These are phyloP conservation scores for Microbotryum intermedium DNA, from an alignment of 1,284 basidiomycete species.

Conservation along the genomic window DNA sequence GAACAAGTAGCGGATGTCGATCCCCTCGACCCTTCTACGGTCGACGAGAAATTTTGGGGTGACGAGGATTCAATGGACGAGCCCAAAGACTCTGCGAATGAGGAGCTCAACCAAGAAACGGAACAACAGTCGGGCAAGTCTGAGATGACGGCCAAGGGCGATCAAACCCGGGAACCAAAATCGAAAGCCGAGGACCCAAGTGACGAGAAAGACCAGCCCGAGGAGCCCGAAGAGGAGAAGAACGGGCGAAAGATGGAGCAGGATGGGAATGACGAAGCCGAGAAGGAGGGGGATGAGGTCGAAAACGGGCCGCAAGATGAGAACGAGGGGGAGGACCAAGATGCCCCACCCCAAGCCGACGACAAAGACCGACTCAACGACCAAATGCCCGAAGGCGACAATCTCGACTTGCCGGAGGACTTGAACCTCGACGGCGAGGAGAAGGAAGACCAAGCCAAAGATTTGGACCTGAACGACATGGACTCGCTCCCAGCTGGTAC, in stretches of 20 bases:
- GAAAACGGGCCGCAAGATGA: slow-evolving; percentile 34
- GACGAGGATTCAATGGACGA: slow-evolving; percentile 56
- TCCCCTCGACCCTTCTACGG: slow-evolving; percentile 70
- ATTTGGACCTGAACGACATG: slow-evolving; percentile 35
- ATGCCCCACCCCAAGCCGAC: slow-evolving; percentile 47
- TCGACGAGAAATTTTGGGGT: slow-evolving; percentile 97
- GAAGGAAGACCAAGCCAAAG: slow-evolving; percentile 32
- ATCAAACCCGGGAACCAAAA: slow-evolving; percentile 43
- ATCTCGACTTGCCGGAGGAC: slow-evolving; percentile 75
- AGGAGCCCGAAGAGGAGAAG: slow-evolving; percentile 41
- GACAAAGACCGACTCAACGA: slow-evolving; percentile 59
- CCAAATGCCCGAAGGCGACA: slow-evolving; percentile 62
- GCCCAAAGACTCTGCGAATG: slow-evolving; percentile 42
- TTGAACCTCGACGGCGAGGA: slow-evolving; percentile 51
- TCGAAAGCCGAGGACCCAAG: slow-evolving; percentile 49
- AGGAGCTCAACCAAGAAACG: slow-evolving; percentile 46
- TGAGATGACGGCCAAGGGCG: slow-evolving; percentile 69
- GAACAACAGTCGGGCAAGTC: slow-evolving; percentile 53
- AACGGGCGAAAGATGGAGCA: slow-evolving; percentile 40
- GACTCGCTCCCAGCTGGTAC: slow-evolving; percentile 19
- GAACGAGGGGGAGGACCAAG: slow-evolving; percentile 43
- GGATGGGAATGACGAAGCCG: slow-evolving; percentile 34
- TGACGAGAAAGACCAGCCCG: slow-evolving; percentile 53
- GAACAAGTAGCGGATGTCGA: slow-evolving; percentile 81
- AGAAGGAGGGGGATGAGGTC: slow-evolving; percentile 36